These are phyloP conservation scores for Pyrenula massariospora DNA, from an alignment of 495 filamentous ascomycete genomes.

Conservation along the genomic window DNA sequence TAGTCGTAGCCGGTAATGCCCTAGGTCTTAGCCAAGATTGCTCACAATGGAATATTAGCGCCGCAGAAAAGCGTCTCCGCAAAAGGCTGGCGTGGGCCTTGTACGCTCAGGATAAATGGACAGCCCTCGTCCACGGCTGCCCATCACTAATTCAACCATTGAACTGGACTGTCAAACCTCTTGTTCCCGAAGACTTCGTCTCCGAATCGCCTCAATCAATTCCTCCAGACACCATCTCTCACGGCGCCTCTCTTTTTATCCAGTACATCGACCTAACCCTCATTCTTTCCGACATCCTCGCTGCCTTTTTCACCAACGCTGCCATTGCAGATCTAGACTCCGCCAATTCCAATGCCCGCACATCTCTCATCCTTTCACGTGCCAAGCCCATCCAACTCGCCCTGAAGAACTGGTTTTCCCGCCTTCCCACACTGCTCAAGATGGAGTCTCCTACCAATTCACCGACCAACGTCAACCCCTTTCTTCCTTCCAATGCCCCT, in stretches of 20 bases:
- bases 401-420: constrained; percentile 47
- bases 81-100: constrained; percentile 48
- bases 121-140: constrained; percentile 41
- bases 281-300: constrained; percentile 49
- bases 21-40: constrained; percentile 48
- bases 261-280: constrained; percentile 47
- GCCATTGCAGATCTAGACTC: constrained; percentile 36
- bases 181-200: constrained; percentile 39
- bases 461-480: constrained; percentile 26
- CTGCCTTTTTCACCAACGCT: constrained; percentile 47
- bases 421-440: constrained; percentile 37
- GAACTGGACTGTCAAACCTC: constrained; percentile 45
- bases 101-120: constrained; percentile 52
- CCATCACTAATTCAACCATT: constrained; percentile 41
- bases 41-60: constrained; percentile 39
- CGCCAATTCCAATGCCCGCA: too few species aligned
- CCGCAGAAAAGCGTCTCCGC: constrained; percentile 41
- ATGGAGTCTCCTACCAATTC: constrained; percentile 35
- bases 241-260: constrained; percentile 40
- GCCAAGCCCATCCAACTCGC: constrained; percentile 51
- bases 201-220: constrained; percentile 15
- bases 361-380: constrained; percentile 32
- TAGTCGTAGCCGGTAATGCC: constrained; percentile 42
- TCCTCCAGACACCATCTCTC: constrained; percentile 13
- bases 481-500: constrained; percentile 39